phyloP scores from a whole-genome alignment of 192 early-diverging fungal species.

The Entomortierella beljakovae region DNA sequence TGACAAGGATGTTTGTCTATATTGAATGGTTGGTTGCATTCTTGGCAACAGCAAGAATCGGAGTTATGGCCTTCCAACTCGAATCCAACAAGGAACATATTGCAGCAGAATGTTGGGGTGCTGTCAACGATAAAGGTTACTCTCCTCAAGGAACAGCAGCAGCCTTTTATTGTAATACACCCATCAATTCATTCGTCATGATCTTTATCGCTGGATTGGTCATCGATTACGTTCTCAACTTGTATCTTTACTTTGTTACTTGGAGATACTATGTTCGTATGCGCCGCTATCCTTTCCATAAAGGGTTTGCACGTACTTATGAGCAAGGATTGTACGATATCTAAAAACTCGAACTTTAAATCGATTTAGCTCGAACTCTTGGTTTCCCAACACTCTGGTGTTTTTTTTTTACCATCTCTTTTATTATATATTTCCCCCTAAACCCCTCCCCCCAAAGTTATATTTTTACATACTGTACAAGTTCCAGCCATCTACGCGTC shows the following conservation, averaged over 20 bases:
- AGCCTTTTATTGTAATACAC: conserved; percentile 47
- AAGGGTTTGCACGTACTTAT: conserved; percentile 22
- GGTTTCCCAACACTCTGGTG: too few species aligned
- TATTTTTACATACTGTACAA: too few species aligned
- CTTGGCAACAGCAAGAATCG: conserved; percentile 31
- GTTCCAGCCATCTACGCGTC: too few species aligned
- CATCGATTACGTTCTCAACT: conserved; percentile 42
- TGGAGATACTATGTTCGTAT: conserved; percentile 54
- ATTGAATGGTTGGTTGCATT: conserved; percentile 43
- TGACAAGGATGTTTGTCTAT: conserved; percentile 49
- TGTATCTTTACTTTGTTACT: conserved; percentile 54
- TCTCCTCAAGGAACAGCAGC: conserved; percentile 40
- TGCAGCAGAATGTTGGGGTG: conserved; percentile 36
- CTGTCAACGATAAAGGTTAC: conserved; percentile 45
- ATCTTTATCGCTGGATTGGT: conserved; percentile 42
- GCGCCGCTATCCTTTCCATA: conserved; percentile 50
- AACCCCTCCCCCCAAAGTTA: too few species aligned
- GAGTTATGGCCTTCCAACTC: conserved; percentile 49
- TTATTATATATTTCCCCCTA: too few species aligned
- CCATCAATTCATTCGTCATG: conserved; percentile 39
- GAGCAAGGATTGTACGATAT: conserved; percentile 50
- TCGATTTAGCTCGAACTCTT: too few species aligned
- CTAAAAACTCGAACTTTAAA: conserved; percentile 5
- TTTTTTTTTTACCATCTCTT: too few species aligned
- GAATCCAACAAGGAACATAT: conserved; percentile 34